Evolutionary conservation across 2,329 filamentous ascomycete genomes (phyloP), one percentile per base, ranked within the genome.

Genomic region (Zelopaecilomyces penicillatus): DNA sequence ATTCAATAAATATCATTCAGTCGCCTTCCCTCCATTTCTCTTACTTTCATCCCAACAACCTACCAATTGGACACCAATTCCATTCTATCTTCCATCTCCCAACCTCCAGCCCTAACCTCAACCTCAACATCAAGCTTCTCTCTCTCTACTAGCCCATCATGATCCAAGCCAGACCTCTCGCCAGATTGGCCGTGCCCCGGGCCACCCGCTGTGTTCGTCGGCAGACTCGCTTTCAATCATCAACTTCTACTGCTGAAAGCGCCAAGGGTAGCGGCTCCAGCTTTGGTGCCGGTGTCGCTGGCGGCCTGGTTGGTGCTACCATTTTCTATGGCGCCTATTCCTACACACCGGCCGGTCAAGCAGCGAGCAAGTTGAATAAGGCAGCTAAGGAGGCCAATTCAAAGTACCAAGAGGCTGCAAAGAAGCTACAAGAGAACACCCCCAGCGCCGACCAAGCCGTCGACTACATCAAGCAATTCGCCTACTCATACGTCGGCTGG

Each of bases 391-490:
- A 80, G 43, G 76, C 80, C 3, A 75, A 80, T 58, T 65, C 69
- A 43, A 78, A 83, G 57, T 76, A 83, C 61, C 65, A 80, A 34
- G 68, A 71, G 6, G 74, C 81, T 1, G 74, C 75, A 31, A 67
- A 79, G 52, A 78, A 78, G 57, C 67, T 85, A 5, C 75, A 82
- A 51, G 65, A 81, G 44, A 71, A 73, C 38, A 77, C 82, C 0
- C 84, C 85, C 0, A 74, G 78, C 48, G 73, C 82, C 10, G 82
- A 85, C 50, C 74, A 85, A 61, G 82, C 83, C 1, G 67, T 86
- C 34, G 64, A 74, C 48, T 82, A 76, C 67, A 74, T 89, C 48
- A 79, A 80, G 55, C 68, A 79, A 46, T 80, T 82, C 9, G 78
- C 79, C 29, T 79, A 78, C 57, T 79, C 79, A 27, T 89, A 89